Evolutionary conservation across 192 early-diverging fungal species (phyloP).

Genomic region (Coemansia sp.): DNA sequence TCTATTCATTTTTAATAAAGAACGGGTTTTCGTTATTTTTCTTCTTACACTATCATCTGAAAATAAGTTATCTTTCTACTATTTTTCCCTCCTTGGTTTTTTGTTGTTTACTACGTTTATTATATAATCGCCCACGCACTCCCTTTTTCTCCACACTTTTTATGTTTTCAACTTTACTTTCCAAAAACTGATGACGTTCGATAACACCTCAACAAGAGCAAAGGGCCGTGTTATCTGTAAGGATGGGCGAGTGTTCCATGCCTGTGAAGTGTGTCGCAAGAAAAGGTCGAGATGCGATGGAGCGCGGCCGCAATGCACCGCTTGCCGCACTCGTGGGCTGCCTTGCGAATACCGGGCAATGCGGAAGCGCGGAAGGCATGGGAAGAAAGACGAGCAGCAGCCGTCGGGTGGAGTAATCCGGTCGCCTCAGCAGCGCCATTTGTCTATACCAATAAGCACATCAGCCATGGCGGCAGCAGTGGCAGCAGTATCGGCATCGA

Average conservation of each 20-base stretch:
- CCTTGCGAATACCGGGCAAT: conserved; percentile 54
- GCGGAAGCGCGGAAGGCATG: conserved; percentile 55
- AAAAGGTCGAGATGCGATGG: conserved; percentile 50
- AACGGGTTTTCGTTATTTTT: not conserved
- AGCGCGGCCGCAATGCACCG: conserved; percentile 38
- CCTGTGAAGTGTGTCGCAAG: conserved; percentile 53
- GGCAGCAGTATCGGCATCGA: conserved; percentile 8
- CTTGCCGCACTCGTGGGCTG: conserved; percentile 40
- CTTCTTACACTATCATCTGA: not conserved
- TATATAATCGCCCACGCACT: not conserved
- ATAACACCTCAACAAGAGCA: not conserved
- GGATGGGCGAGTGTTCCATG: conserved; percentile 55
- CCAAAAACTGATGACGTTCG: not conserved
- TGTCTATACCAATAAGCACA: not conserved
- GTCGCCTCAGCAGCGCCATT: not conserved
- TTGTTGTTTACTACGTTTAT: not conserved
- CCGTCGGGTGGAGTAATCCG: not conserved
- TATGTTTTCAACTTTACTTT: not conserved
- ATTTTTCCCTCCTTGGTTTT: not conserved
- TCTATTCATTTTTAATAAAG: not conserved
- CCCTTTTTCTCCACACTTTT: not conserved
- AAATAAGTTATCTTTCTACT: conserved; percentile 10
- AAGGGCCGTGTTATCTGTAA: conserved; percentile 46
- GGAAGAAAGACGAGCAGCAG: conserved; percentile 9
- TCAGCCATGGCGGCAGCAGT: conserved; percentile 13